phyloP scores from a whole-genome alignment of 75 land plant species.

The Isoetes taiwanensis region DNA sequence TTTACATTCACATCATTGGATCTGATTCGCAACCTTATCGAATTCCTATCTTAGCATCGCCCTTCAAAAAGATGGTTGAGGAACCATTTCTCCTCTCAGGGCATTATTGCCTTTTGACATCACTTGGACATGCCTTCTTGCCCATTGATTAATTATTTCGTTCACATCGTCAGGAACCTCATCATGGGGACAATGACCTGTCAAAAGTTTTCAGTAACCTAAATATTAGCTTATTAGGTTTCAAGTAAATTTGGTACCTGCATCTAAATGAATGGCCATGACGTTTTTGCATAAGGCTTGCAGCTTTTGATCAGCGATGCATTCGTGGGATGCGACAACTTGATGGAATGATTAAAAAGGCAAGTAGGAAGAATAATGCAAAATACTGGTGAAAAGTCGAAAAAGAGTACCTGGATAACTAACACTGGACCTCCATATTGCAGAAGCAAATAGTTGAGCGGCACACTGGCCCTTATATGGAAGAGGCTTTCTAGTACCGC shows the following conservation, averaged over 20 bases:
- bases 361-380: neutral
- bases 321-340: conserved; percentile 48
- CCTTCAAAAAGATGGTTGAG: no score
- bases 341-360: neutral
- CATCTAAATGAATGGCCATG: conserved; percentile 45
- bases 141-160: conserved; percentile 27
- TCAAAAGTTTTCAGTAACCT: no score
- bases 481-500: conserved; percentile 61
- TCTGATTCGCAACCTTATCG: no score
- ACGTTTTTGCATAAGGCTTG: conserved; percentile 46
- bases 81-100: no score
- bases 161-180: conserved; percentile 83
- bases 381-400: neutral
- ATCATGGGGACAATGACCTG: conserved; percentile 97
- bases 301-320: conserved; percentile 40
- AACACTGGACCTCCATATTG: conserved; percentile 42
- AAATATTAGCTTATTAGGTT: no score
- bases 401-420: conserved; percentile 47
- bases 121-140: neutral
- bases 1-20: no score
- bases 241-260: conserved; percentile 33
- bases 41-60: no score
- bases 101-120: no score
- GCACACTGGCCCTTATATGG: conserved; percentile 49
- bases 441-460: conserved; percentile 69